Conservation (phyloP, 495 filamentous ascomycete genomes). For the Neurospora intermedia region DNA sequence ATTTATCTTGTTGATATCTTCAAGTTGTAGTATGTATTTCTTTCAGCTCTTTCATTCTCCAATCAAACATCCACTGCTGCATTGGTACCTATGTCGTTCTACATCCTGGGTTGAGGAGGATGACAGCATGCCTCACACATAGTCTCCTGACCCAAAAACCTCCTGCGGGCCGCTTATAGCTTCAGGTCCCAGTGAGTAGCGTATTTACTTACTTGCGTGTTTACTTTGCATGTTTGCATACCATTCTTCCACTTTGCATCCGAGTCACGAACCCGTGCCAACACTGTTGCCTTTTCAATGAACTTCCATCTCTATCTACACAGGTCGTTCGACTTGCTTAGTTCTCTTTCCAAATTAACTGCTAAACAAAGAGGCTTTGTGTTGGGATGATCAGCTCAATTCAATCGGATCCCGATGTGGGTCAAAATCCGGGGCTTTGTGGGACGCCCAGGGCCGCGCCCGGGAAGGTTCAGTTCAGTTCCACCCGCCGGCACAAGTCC, state of each 20-base stretch:
- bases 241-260: not conserved
- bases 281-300: not conserved
- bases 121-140: not conserved
- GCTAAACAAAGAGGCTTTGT: not conserved
- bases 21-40: not conserved
- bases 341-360: not conserved
- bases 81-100: not conserved
- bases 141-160: not conserved
- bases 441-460: not conserved
- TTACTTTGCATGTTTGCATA: not conserved
- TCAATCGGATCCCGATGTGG: not conserved
- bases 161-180: not conserved
- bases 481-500: too few species aligned
- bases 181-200: not conserved
- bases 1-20: not conserved
- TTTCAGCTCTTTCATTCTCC: not conserved
- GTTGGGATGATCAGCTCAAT: not conserved
- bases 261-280: not conserved
- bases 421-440: not conserved
- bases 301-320: too few species aligned
- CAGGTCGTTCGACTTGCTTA: not conserved
- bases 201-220: not conserved
- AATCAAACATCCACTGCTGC: not conserved
- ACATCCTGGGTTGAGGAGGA: not conserved
- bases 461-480: not conserved